Base-by-base conservation (phyloP, 805 yeast genomes). In the Candida morakotiae region DNA sequence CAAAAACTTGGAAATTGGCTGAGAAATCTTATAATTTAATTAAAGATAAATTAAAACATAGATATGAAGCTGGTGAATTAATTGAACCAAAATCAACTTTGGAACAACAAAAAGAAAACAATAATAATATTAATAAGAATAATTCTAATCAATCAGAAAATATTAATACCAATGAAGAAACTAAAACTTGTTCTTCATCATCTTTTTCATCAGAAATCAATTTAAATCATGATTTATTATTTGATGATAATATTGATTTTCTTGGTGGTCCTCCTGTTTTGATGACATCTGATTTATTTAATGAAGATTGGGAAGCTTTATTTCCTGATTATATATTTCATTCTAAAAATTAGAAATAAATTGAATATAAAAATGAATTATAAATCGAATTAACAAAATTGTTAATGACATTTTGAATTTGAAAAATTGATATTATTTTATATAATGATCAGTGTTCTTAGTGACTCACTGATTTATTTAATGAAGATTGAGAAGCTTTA, bases 261-360 rank as follows among this genome's bases (percentile, higher is more conserved):
- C 65, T 72, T 43, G 77, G 77, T 3, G 77, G 77, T 2, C 77
- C 77, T 0, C 77, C 77, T 5, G 66, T 72, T 13, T 63, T 71
- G 38, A 70, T 72, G 76, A 70, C 74, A 2, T 67, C 75, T 2
- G 75, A 68, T 38, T 57, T 69, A 49, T 62, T 66, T 40, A 60
- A 64, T 38, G 71, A 67, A 43, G 74, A 69, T 43, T 72, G 76
- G 77, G 76, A 69, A 40, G 58, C 71, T 0, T 56, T 72, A 38
- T 71, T 72, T 45, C 76, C 75, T 1, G 75, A 69, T 46, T 67
- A 67, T 35, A 57, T 62, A 31, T 62, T 67, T 45, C 58, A 56
- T 22, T 41, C 47, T 8, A 47, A 51, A 34, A 38, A 34, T 31
- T 38, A 15, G n/a, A 30, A 19, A 35, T n/a, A 27, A 7, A 8